phyloP scores from a whole-genome alignment of 208 protist species.

The Strigomonas galati region DNA sequence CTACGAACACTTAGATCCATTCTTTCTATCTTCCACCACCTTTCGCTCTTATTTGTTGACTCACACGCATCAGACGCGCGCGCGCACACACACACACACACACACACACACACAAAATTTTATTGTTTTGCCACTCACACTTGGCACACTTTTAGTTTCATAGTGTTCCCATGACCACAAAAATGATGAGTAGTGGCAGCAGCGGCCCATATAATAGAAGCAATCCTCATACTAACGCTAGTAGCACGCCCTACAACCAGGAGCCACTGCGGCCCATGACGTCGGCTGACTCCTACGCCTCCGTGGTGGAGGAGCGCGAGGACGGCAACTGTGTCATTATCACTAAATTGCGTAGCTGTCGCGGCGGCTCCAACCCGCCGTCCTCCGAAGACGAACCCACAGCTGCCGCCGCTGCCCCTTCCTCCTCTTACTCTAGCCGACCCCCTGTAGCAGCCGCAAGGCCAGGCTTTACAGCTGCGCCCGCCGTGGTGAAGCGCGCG shows the following conservation, averaged over 20 bases:
- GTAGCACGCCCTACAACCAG: too few relatives aligned
- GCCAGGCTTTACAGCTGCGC: background rate
- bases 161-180: too few relatives aligned
- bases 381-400: background rate
- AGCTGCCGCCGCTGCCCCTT: background rate
- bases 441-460: background rate
- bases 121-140: background rate
- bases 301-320: conserved; percentile 11
- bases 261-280: background rate
- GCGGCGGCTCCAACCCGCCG: background rate
- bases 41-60: too few relatives aligned
- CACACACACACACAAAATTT: background rate
- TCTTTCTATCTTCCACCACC: background rate
- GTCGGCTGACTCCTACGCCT: too few relatives aligned
- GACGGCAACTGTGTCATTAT: conserved; percentile 17
- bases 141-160: background rate
- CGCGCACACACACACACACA: too few relatives aligned
- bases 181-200: too few relatives aligned
- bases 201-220: too few relatives aligned
- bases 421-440: background rate
- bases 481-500: background rate
- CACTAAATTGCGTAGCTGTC: conserved; percentile 4
- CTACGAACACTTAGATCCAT: background rate
- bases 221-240: too few relatives aligned
- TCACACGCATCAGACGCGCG: too few relatives aligned